Base-by-base conservation (phyloP, 805 yeast species). In the Starmerella lactis-condensi region DNA sequence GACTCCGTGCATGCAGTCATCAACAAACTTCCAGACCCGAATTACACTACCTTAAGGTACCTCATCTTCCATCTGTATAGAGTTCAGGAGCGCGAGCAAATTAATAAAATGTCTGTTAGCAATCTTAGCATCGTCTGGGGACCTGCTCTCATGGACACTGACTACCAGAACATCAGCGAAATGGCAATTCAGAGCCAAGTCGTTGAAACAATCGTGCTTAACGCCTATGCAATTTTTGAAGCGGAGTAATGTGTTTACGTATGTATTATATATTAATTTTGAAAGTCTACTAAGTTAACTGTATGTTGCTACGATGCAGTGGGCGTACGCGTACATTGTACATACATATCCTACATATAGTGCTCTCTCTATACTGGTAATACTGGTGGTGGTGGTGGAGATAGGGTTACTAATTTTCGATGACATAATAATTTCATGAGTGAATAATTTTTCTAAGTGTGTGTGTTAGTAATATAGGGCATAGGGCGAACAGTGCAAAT, bases 121-220 rank as follows among this genome's bases (percentile, higher is more conserved):
- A 74, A 76, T 37, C 53, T 89, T 44, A 78, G 92, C 28, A 78
- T 79, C 24, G 82, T 85, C 23, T 89, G 98, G 98, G 94, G 95
- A 0, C 93, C 93, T 13, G 77, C 78, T 2, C 56, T 89, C 31
- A 64, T 89, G 51, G 66, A 73, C 13, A 69, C 72, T 29, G 76
- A 69, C 43, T 69, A 67, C 35, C 65, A 67, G 16, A 59, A 64
- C 47, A 73, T 70, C 37, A 77, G 72, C 40, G 93, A 72, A 46
- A 68, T 77, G 58, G 73, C 74, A 33, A 69, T 65, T 41, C 79
- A 77, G 53, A 74, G 78, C 27, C 65, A 66, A 35, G 76, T 81
- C 4, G 68, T 89, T 43, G 93, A 83, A 50, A 85, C 82, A 37
- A 65, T 89, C 46, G 70, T 85, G 55, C 54, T 64, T 36, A 81